phyloP scores from a whole-genome alignment of 371 early-diverging fungal species.

The Umbelopsis sp. region DNA sequence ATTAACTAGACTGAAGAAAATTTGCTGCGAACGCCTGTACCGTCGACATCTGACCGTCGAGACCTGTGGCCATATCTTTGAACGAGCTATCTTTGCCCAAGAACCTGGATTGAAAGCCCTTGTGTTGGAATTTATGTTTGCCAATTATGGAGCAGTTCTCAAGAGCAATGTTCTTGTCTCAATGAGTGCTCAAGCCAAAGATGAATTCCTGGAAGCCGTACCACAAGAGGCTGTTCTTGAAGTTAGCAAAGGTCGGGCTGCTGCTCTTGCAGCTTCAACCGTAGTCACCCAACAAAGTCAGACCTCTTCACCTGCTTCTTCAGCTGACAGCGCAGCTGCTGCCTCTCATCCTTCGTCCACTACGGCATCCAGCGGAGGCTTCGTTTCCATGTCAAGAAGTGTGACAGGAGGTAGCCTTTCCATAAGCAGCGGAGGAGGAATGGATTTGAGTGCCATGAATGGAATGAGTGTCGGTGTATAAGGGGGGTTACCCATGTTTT shows the following conservation, averaged over 20 bases:
- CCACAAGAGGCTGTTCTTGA: slow-evolving; percentile 50
- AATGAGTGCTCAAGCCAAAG: slow-evolving; percentile 41
- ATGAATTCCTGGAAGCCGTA: slow-evolving; percentile 47
- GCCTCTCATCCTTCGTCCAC: slow-evolving; percentile 1
- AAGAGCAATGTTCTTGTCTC: slow-evolving; percentile 53
- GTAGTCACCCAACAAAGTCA: background rate
- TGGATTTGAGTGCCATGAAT: slow-evolving; percentile 19
- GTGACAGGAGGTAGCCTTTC: slow-evolving; percentile 1
- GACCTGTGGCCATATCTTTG: slow-evolving; percentile 59
- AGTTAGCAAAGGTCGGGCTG: slow-evolving; percentile 27
- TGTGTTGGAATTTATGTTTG: slow-evolving; percentile 59
- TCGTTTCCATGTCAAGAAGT: background rate
- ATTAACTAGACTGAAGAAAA: slow-evolving; percentile 61
- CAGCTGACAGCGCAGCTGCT: slow-evolving; percentile 17
- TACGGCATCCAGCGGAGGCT: background rate
- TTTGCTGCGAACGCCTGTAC: slow-evolving; percentile 58
- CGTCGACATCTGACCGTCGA: slow-evolving; percentile 51
- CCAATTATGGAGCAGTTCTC: slow-evolving; percentile 55
- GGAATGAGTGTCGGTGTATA: slow-evolving; percentile 32
- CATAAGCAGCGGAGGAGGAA: slow-evolving; percentile 6
- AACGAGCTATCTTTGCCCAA: slow-evolving; percentile 60
- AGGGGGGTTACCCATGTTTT: slow-evolving; percentile 9
- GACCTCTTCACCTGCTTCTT: slow-evolving; percentile 22
- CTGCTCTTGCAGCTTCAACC: background rate
- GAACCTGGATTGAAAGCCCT: slow-evolving; percentile 58